These are phyloP conservation scores for Yarrowia sp. DNA, from an alignment of 805 yeast genomes.

Conservation along the genomic window DNA sequence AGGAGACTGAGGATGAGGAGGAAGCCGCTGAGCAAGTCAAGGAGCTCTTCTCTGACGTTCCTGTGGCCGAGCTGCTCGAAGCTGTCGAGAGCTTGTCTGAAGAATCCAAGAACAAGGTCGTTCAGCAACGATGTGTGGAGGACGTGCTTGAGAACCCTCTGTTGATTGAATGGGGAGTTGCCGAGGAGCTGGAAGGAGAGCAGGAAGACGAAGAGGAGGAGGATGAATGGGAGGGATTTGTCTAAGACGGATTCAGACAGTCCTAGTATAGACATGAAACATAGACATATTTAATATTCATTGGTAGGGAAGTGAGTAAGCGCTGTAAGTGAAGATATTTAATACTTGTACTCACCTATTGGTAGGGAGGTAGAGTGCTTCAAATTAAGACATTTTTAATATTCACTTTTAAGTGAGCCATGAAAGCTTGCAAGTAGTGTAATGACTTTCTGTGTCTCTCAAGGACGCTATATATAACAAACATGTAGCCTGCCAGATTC, in stretches of 20 bases:
- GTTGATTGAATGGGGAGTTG: slow-evolving; percentile 58
- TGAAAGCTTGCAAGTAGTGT: too few relatives aligned
- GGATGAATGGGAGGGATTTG: slow-evolving; percentile 30
- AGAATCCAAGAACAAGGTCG: slow-evolving; percentile 53
- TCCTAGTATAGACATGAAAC: neutral
- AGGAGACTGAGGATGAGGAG: slow-evolving; percentile 35
- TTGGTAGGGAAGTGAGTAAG: neutral
- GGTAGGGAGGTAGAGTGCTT: too few relatives aligned
- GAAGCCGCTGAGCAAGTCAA: slow-evolving; percentile 32
- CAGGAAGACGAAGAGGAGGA: slow-evolving; percentile 29
- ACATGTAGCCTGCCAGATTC: too few relatives aligned
- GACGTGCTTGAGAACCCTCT: slow-evolving; percentile 67
- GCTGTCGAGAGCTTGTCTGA: slow-evolving; percentile 57
- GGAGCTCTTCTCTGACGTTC: slow-evolving; percentile 46
- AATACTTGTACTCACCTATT: too few relatives aligned
- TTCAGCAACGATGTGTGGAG: slow-evolving; percentile 60
- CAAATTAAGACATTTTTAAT: too few relatives aligned
- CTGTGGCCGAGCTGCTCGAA: slow-evolving; percentile 52
- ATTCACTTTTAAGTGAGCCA: too few relatives aligned
- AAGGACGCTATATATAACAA: too few relatives aligned
- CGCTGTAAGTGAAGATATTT: too few relatives aligned
- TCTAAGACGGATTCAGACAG: neutral
- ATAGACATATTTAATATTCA: neutral
- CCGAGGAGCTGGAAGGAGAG: slow-evolving; percentile 31
- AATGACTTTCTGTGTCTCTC: too few relatives aligned